Conservation (phyloP, 108 stramenopile species). For the Pseudonitzschia multistriata region DNA sequence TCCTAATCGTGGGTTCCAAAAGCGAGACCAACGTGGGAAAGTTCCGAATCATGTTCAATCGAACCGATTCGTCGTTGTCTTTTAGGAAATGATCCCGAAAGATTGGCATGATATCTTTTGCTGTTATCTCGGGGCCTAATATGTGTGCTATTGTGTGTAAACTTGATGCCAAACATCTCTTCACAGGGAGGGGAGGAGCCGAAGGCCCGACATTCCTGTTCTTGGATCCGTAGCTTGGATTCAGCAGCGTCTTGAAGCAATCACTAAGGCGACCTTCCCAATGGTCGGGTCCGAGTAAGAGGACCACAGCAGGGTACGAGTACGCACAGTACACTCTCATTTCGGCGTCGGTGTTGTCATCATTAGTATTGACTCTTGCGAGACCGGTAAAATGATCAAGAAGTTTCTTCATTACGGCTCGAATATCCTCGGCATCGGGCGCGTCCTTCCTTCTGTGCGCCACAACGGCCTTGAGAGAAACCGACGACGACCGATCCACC, state of each 20-base stretch:
- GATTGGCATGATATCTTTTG: slow-evolving; percentile 71
- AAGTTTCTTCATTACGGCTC: slow-evolving; percentile 53
- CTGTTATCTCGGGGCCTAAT: slow-evolving; percentile 61
- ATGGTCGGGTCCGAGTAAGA: slow-evolving; percentile 77
- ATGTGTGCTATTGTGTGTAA: slow-evolving; percentile 92
- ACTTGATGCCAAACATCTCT: slow-evolving; percentile 87
- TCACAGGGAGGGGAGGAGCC: slow-evolving; percentile 73
- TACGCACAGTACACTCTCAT: slow-evolving; percentile 96
- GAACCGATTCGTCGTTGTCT: slow-evolving; percentile 95
- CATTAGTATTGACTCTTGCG: slow-evolving; percentile 71
- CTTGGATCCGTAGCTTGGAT: slow-evolving; percentile 51
- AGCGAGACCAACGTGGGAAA: slow-evolving; percentile 73
- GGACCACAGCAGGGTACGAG: slow-evolving; percentile 93
- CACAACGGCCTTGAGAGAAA: slow-evolving; percentile 46
- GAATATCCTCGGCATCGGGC: slow-evolving; percentile 65
- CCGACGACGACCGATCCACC: slow-evolving; percentile 39
- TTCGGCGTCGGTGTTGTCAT: slow-evolving; percentile 87
- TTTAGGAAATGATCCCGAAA: slow-evolving; percentile 85
- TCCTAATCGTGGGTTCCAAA: slow-evolving; percentile 45
- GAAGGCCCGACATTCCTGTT: slow-evolving; percentile 29
- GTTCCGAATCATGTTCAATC: slow-evolving; percentile 83
- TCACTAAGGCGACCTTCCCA: slow-evolving; percentile 77
- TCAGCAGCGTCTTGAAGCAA: slow-evolving; percentile 79
- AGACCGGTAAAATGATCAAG: slow-evolving; percentile 83
- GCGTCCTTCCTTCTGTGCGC: slow-evolving; percentile 43